Conservation (phyloP, 2,329 filamentous ascomycete genomes). For the Pyrenochaeta sp. region DNA sequence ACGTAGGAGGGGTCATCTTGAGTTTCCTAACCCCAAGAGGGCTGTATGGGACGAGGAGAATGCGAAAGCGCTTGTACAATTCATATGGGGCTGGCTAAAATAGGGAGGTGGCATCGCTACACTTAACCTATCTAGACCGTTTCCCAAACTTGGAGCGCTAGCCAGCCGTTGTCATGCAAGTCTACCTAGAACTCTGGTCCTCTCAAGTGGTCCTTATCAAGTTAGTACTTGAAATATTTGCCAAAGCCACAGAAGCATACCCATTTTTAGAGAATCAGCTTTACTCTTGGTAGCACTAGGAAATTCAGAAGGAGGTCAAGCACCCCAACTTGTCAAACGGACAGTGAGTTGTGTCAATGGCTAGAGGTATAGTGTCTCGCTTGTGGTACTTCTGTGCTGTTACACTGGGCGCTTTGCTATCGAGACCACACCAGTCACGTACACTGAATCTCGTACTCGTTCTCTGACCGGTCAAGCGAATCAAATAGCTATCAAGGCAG, state of each 20-base stretch:
- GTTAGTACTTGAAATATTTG: too few relatives aligned
- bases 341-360: neutral
- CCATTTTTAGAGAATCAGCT: neutral
- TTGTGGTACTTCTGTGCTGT: neutral
- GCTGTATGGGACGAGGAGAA: slow-evolving; percentile 36
- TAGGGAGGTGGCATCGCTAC: slow-evolving; percentile 14
- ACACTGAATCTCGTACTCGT: neutral
- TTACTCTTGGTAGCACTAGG: neutral
- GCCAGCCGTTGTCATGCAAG: neutral
- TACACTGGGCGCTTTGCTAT: neutral
- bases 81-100: slow-evolving; percentile 40
- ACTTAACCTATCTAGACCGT: neutral
- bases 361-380: neutral
- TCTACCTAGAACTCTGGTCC: neutral
- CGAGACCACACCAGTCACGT: neutral
- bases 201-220: too few relatives aligned
- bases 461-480: slow-evolving; percentile 1
- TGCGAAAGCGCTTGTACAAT: slow-evolving; percentile 29
- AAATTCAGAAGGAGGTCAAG: neutral
- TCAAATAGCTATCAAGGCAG: neutral
- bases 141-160: neutral
- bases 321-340: too few relatives aligned
- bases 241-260: too few relatives aligned
- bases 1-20: slow-evolving; percentile 30
- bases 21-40: slow-evolving; percentile 35